phyloP scores from a whole-genome alignment of 2,329 filamentous ascomycete genomes.

The Talaromyces sp. region DNA sequence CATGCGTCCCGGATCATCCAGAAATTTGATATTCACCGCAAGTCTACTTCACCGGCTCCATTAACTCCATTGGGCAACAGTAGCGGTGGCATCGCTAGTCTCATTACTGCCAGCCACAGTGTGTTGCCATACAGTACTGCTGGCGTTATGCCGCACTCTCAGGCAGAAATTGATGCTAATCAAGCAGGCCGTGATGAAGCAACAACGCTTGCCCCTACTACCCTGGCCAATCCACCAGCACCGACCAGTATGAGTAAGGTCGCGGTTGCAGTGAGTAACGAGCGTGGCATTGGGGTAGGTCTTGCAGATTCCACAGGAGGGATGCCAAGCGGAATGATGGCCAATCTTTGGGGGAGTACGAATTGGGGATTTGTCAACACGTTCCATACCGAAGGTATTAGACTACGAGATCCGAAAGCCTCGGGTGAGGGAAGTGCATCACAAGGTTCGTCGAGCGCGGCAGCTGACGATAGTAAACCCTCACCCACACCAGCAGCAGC shows the following conservation, averaged over 20 bases:
- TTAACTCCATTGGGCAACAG: constrained; percentile 49
- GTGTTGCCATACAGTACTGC: constrained; percentile 63
- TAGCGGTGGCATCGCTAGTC: constrained; percentile 68
- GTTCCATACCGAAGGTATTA: constrained; percentile 54
- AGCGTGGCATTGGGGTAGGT: constrained; percentile 66
- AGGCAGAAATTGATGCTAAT: constrained; percentile 32
- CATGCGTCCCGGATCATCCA: constrained; percentile 87
- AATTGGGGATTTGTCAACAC: constrained; percentile 71
- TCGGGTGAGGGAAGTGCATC: constrained; percentile 21
- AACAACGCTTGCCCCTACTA: constrained; percentile 69
- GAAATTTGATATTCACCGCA: constrained; percentile 85
- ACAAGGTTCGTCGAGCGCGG: constrained; percentile 23
- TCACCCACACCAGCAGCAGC: constrained; percentile 27
- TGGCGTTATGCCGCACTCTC: constrained; percentile 37
- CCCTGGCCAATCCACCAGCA: constrained; percentile 76
- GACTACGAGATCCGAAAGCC: constrained; percentile 28
- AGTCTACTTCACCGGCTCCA: constrained; percentile 58
- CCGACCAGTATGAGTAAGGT: constrained; percentile 82
- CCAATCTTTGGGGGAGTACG: constrained; percentile 89
- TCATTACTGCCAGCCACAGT: constrained; percentile 81
- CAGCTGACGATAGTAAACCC: constrained; percentile 28
- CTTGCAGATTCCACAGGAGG: constrained; percentile 60
- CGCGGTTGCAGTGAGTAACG: constrained; percentile 76
- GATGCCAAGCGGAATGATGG: constrained; percentile 80
- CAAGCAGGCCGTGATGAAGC: constrained; percentile 43